phyloP scores from a whole-genome alignment of 768 basidiomycete genomes.

The Tricholoma hemisulphureum region DNA sequence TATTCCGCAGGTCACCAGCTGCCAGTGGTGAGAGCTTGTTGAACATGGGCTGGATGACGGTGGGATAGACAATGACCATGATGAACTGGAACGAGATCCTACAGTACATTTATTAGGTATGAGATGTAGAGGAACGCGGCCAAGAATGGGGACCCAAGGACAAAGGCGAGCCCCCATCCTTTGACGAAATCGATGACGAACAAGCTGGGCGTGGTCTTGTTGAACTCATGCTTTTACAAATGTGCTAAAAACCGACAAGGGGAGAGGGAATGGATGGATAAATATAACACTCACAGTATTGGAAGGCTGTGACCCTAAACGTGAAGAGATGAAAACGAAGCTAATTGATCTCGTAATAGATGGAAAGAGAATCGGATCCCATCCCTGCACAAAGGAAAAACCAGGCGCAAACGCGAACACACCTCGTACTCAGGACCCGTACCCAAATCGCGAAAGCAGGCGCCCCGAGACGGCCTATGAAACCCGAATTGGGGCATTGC shows the following conservation, averaged over 20 bases:
- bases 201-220: slow-evolving; percentile 80
- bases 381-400: background rate
- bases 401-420: too few relatives aligned
- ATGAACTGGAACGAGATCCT: slow-evolving; percentile 81
- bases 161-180: slow-evolving; percentile 67
- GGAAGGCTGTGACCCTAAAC: too few relatives aligned
- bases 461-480: slow-evolving; percentile 67
- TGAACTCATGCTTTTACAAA: slow-evolving; percentile 98
- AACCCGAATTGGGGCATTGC: slow-evolving; percentile 70
- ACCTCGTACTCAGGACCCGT: slow-evolving; percentile 76
- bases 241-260: slow-evolving; percentile 79
- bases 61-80: slow-evolving; percentile 82
- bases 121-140: slow-evolving; percentile 82
- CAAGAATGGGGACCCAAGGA: slow-evolving; percentile 81
- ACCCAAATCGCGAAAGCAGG: slow-evolving; percentile 53
- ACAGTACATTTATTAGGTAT: slow-evolving; percentile 2
- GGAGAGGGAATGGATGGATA: slow-evolving; percentile 72
- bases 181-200: slow-evolving; percentile 84
- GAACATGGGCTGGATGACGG: slow-evolving; percentile 91
- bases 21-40: slow-evolving; percentile 92
- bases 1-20: slow-evolving; percentile 68
- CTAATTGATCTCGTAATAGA: slow-evolving; percentile 79
- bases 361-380: background rate
- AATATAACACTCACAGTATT: too few relatives aligned
- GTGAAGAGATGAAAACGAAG: slow-evolving; percentile 62